These are phyloP conservation scores for Castanopsis chinensis DNA, from an alignment of 306 rosid genomes.

Conservation along the genomic window DNA sequence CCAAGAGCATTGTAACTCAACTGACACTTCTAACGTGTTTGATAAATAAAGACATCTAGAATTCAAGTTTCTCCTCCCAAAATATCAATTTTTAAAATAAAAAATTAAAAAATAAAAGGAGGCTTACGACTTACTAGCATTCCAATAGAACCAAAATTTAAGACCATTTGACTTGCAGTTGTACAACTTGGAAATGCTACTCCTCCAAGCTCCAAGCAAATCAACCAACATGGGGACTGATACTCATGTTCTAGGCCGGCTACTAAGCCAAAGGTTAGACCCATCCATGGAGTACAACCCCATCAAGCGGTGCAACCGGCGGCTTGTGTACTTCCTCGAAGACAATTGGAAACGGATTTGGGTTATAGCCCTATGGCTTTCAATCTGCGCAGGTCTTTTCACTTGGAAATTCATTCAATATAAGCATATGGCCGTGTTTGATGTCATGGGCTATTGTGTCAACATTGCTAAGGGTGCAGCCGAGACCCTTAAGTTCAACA, in stretches of 20 bases:
- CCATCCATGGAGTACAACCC: conserved; percentile 79
- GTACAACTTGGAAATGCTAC: conserved; percentile 81
- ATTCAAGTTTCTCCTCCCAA: too few relatives aligned
- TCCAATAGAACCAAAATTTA: too few relatives aligned
- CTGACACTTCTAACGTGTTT: too few relatives aligned
- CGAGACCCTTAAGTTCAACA: conserved; percentile 85
- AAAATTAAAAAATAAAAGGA: too few relatives aligned
- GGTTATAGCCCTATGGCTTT: conserved; percentile 63
- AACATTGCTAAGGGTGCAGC: conserved; percentile 81
- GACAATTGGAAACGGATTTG: conserved; percentile 86
- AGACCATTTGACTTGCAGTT: conserved; percentile 34
- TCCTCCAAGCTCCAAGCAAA: conserved; percentile 72
- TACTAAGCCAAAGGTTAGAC: conserved; percentile 75
- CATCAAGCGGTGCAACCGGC: conserved; percentile 35
- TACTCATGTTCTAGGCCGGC: conserved; percentile 56
- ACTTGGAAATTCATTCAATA: conserved; percentile 84
- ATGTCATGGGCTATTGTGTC: conserved; percentile 85
- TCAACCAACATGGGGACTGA: conserved; percentile 52
- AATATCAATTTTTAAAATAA: too few relatives aligned
- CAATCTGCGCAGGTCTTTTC: conserved; percentile 62
- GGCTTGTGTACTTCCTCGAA: conserved; percentile 51
- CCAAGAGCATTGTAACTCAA: too few relatives aligned
- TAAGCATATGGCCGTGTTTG: conserved; percentile 56
- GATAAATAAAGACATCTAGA: too few relatives aligned
- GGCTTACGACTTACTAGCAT: too few relatives aligned